Evolutionary conservation across 805 yeast genomes (phyloP).

Genomic region (Tetrapisispora nanseiensis): DNA sequence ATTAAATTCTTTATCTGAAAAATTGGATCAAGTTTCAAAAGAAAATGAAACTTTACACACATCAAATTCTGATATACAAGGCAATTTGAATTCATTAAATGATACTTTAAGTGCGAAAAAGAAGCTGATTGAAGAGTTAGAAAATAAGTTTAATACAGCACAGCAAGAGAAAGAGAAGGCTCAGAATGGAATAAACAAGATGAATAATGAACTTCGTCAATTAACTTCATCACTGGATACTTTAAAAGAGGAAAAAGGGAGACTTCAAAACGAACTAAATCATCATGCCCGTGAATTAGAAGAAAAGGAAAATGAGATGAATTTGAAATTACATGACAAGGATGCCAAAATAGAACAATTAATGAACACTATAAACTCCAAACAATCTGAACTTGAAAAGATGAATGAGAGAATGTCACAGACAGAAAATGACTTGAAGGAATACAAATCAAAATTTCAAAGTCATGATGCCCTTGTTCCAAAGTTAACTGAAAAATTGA

Average conservation of each 20-base stretch:
- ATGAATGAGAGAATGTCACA: conserved; percentile 18
- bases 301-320: background rate
- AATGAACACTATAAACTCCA: conserved; percentile 3
- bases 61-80: conserved; percentile 15
- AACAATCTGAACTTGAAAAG: conserved; percentile 4
- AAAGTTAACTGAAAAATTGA: conserved; percentile 38
- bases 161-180: conserved; percentile 45
- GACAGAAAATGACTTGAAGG: conserved; percentile 18
- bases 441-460: conserved; percentile 20
- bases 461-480: conserved; percentile 30
- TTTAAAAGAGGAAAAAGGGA: conserved; percentile 35
- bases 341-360: background rate
- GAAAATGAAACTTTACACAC: conserved; percentile 16
- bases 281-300: conserved; percentile 16
- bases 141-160: conserved; percentile 20
- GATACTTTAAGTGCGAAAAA: conserved; percentile 8
- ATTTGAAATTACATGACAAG: background rate
- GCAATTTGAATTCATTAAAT: conserved; percentile 28
- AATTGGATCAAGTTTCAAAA: conserved; percentile 11
- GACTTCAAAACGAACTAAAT: conserved; percentile 36
- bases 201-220: conserved; percentile 73
- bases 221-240: conserved; percentile 51
- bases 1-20: conserved; percentile 2
- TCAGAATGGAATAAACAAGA: conserved; percentile 81
- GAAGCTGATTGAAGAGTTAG: conserved; percentile 17